Percentiles rank a stretch among this genome's conserved stretches.
These are phyloP conservation scores for Apiospora pterosperma DNA, from an alignment of 2,329 filamentous ascomycete genomes.

Conservation along the genomic window DNA sequence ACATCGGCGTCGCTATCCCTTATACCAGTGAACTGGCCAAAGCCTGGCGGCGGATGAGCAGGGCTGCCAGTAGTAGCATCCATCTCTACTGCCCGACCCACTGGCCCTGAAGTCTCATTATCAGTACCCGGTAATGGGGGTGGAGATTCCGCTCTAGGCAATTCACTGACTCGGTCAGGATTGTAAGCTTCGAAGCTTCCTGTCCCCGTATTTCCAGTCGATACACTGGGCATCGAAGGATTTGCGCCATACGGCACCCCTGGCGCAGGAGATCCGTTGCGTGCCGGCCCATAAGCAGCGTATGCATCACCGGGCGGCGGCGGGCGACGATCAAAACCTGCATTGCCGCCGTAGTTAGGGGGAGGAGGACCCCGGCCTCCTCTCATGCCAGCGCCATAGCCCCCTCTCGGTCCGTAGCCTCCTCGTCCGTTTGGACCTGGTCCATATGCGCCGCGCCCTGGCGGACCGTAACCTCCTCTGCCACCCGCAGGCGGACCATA, in stretches of 20 bases:
- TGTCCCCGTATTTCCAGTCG: slow-evolving; percentile 25
- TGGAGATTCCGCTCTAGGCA: slow-evolving; percentile 62
- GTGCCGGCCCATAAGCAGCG: slow-evolving; percentile 24
- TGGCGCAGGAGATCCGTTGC: slow-evolving; percentile 34
- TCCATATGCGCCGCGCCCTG: slow-evolving; percentile 42
- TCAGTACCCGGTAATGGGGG: slow-evolving; percentile 54
- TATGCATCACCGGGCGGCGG: slow-evolving; percentile 21
- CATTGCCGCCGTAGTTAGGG: slow-evolving; percentile 41
- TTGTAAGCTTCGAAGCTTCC: slow-evolving; percentile 41
- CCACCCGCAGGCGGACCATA: slow-evolving; percentile 39
- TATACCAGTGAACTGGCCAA: slow-evolving; percentile 43
- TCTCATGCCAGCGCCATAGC: slow-evolving; percentile 31
- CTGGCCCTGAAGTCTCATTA: slow-evolving; percentile 26
- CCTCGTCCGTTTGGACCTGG: slow-evolving; percentile 31
- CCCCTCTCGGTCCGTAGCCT: slow-evolving; percentile 25
- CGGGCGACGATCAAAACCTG: slow-evolving; percentile 30
- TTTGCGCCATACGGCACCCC: slow-evolving; percentile 34
- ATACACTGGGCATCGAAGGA: slow-evolving; percentile 32
- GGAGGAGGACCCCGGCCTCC: slow-evolving; percentile 37
- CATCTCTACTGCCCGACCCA: slow-evolving; percentile 76
- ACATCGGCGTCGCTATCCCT: slow-evolving; percentile 69
- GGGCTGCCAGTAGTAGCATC: slow-evolving; percentile 62
- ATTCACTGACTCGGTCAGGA: slow-evolving; percentile 35
- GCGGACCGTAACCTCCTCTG: slow-evolving; percentile 45
- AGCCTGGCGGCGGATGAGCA: slow-evolving; percentile 36